phyloP scores from a whole-genome alignment of 768 basidiomycete genomes.

The Suillus clintonianus region DNA sequence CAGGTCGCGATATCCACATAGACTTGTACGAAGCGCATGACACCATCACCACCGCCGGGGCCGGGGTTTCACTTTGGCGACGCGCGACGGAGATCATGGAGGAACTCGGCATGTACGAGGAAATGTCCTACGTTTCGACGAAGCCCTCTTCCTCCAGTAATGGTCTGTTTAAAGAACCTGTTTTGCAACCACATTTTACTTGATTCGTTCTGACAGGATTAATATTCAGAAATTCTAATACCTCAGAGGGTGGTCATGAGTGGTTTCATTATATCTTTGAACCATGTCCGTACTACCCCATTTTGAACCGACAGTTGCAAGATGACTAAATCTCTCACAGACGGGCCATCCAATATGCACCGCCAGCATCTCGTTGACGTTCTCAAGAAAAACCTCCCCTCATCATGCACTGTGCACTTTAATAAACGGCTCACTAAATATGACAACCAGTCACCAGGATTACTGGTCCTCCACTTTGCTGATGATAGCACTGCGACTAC shows the following conservation, averaged over 20 bases:
- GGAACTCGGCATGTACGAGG: conserved; percentile 35
- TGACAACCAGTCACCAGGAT: background rate
- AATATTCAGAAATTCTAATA: conserved; percentile 26
- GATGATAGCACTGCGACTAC: conserved; percentile 36
- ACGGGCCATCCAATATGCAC: conserved; percentile 15
- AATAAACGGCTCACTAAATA: conserved; percentile 23
- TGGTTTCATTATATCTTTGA: conserved; percentile 24
- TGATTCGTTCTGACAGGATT: background rate
- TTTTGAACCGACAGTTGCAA: conserved; percentile 27
- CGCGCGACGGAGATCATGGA: conserved; percentile 48
- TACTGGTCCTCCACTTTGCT: background rate
- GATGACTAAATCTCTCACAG: conserved; percentile 16
- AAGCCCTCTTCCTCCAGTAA: conserved; percentile 10
- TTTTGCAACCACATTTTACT: background rate
- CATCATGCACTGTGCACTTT: conserved; percentile 16
- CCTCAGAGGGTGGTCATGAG: conserved; percentile 29
- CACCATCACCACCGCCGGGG: conserved; percentile 37
- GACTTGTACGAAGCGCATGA: conserved; percentile 46
- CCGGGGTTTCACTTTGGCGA: conserved; percentile 46
- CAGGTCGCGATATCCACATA: conserved; percentile 32
- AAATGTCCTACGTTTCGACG: conserved; percentile 17
- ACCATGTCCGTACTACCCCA: conserved; percentile 11
- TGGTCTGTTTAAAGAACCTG: background rate
- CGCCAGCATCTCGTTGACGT: conserved; percentile 22
- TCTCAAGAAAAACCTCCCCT: conserved; percentile 19